Evolutionary conservation across 345 rosid genomes (phyloP).

Genomic region (Murraya koenigii): DNA sequence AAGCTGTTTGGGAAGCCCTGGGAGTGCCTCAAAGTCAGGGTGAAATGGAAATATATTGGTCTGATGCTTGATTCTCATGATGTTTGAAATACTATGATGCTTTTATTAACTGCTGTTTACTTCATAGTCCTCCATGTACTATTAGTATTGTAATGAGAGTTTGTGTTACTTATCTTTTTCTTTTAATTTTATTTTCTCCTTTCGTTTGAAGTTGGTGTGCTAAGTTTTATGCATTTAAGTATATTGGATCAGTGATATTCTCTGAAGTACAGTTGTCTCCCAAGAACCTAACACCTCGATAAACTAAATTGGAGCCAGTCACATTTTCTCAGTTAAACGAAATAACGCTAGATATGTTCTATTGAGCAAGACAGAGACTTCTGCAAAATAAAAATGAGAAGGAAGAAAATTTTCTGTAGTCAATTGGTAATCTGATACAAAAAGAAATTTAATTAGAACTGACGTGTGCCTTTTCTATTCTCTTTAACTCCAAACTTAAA

Average conservation of each 20-base stretch:
- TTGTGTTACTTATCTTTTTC: background rate
- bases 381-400: background rate
- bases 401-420: background rate
- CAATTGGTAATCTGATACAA: background rate
- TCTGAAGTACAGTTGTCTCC: background rate
- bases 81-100: background rate
- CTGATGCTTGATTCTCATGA: constrained; percentile 10
- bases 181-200: background rate
- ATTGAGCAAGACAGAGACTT: too few species aligned
- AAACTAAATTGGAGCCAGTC: background rate
- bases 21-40: constrained; percentile 19
- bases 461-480: background rate
- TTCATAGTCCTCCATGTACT: too few species aligned
- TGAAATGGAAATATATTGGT: constrained; percentile 16
- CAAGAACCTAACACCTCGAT: background rate
- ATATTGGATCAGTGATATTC: background rate
- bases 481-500: background rate
- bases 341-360: too few species aligned
- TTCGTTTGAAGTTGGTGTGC: background rate
- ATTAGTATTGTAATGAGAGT: background rate
- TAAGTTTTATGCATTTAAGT: background rate
- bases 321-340: too few species aligned
- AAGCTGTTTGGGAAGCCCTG: constrained; percentile 28
- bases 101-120: background rate
- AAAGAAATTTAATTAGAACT: background rate